Percentiles rank a stretch among this genome's conserved stretches.
These are phyloP conservation scores for Salix dunnii DNA, from an alignment of 345 rosid genomes.

Conservation along the genomic window DNA sequence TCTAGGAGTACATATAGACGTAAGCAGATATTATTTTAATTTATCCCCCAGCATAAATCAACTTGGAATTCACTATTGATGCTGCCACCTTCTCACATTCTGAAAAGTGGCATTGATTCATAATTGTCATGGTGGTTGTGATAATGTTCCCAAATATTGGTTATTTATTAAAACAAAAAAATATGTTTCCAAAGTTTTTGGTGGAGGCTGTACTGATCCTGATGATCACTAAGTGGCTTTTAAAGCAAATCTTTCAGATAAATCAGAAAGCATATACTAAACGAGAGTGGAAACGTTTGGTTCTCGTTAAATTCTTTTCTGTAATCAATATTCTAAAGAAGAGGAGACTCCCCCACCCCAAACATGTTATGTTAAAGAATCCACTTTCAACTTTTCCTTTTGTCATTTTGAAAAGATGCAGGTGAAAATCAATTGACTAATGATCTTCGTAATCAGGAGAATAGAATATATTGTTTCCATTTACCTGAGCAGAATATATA, in stretches of 20 bases:
- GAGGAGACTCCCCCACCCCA: not conserved
- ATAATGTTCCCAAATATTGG: not conserved
- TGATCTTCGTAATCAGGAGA: not conserved
- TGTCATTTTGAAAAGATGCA: not conserved
- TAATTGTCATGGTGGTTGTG: not conserved
- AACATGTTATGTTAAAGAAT: not conserved
- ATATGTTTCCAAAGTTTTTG: not conserved
- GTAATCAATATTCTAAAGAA: not conserved
- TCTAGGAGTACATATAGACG: not conserved
- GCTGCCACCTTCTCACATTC: not conserved
- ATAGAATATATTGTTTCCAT: not conserved
- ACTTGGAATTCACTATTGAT: not conserved
- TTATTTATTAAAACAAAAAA: not conserved
- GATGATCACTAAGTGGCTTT: not conserved
- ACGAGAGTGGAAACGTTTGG: conserved; percentile 7
- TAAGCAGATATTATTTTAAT: not conserved
- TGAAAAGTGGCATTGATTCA: not conserved
- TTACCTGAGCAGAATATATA: not conserved
- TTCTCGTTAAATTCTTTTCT: not conserved
- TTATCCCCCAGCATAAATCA: not conserved
- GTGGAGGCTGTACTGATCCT: not conserved
- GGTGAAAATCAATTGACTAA: not conserved
- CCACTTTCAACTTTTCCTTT: not conserved
- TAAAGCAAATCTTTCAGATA: not conserved
- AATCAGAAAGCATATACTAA: not conserved